Evolutionary conservation across 495 filamentous ascomycete genomes (phyloP), one percentile per base, ranked within the genome.

Genomic region (Penicillium dipodomyicola): DNA sequence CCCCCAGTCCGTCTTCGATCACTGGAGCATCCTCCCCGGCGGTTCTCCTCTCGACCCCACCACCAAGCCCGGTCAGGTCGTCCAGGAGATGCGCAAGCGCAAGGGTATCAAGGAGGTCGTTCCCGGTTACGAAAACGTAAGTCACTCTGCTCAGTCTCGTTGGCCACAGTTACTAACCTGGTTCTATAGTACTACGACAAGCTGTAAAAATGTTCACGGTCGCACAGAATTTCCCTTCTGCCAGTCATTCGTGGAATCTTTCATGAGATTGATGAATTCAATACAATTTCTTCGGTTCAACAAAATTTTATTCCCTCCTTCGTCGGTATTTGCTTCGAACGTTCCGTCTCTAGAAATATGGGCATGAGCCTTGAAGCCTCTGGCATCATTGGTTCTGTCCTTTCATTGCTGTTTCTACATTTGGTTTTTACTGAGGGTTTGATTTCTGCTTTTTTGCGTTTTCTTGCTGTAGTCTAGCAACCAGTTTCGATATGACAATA

Each of bases 101-200:
- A 99, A 99, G 88, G 95, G 93, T 87, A 80, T 99, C 84, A 99
- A 99, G 90, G 81, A 86, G 69, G 82, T 90, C 61, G 89, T 96
- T 69, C 92, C 92, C 60, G 87, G 86, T 72, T 84, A 88, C 79
- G 89, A 88, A 64, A 94, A 96, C 82, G 91, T 96, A 87, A 92
- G 91, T 89, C 56, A 46, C 55, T 37, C 23, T 42, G 7, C 19
- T 27, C 11, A 1, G 23, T 6, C n/a, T 23, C 27, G 22, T 39
- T 9, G 35, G n/a, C 51, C n/a, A 48, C 40, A 50, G 12, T 63
- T 72, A 60, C 86, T 92, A 82, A 92, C 74, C 49, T 35, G 8
- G 12, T 33, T 42, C 17, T 66, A 58, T 64, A 97, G 91, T 97
- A 96, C 88, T 97, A 97, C 80, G 92, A 97, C 87, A 96, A 96